Evolutionary conservation across 176 grass and related monocot species (phyloP).

Genomic region (Oryza coarctata): DNA sequence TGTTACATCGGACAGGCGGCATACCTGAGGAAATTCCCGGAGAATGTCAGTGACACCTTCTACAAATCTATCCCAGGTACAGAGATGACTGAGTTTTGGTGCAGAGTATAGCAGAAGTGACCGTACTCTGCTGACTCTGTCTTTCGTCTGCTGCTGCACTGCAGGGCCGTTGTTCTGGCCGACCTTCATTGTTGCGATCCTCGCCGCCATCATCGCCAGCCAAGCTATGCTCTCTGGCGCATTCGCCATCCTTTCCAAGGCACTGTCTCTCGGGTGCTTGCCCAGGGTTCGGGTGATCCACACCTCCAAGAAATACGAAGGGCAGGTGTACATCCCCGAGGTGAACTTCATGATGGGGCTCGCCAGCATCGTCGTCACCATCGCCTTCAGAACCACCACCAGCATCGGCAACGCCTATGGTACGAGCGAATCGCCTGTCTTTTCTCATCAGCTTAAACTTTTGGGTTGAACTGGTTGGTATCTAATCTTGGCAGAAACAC

Average conservation of each 20-base stretch:
- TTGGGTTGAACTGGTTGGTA: background rate
- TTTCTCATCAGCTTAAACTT: background rate
- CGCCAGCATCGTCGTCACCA: slow-evolving; percentile 58
- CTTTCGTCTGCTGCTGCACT: background rate
- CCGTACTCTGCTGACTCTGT: background rate
- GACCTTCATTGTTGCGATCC: slow-evolving; percentile 62
- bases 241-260: slow-evolving; percentile 77
- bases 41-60: slow-evolving; percentile 58
- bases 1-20: slow-evolving; percentile 84
- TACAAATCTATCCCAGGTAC: slow-evolving; percentile 81
- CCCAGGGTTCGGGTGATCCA: slow-evolving; percentile 73
- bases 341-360: slow-evolving; percentile 79
- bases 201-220: slow-evolving; percentile 83
- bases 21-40: slow-evolving; percentile 49
- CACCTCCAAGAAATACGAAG: slow-evolving; percentile 67
- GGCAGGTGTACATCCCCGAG: slow-evolving; percentile 86
- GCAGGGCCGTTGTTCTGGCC: slow-evolving; percentile 65
- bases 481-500: background rate
- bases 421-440: background rate
- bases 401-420: slow-evolving; percentile 77
- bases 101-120: background rate
- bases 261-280: slow-evolving; percentile 69
- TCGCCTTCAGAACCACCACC: slow-evolving; percentile 59
- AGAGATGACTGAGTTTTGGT: background rate
- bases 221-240: slow-evolving; percentile 80